Conservation (phyloP, 345 rosid species). For the Turritis glabra region DNA sequence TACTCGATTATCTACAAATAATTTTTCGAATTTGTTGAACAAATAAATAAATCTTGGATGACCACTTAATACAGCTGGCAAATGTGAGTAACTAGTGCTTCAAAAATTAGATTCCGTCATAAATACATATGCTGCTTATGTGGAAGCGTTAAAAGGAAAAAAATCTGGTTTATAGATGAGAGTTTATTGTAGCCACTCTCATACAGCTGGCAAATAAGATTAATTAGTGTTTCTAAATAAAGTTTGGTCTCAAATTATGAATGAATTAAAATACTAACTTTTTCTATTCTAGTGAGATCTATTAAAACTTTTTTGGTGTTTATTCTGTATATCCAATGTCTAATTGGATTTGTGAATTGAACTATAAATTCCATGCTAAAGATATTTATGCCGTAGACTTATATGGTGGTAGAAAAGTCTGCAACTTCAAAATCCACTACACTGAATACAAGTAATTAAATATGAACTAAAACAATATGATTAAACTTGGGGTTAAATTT, state of each 20-base stretch:
- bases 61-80: background rate
- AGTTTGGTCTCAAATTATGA: background rate
- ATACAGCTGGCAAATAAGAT: background rate
- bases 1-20: background rate
- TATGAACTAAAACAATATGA: no score
- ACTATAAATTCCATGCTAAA: background rate
- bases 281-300: background rate
- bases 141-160: background rate
- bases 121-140: background rate
- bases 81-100: background rate
- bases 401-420: background rate
- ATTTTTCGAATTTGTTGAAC: background rate
- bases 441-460: background rate
- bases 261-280: background rate
- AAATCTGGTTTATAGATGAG: slow-evolving; percentile 5
- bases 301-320: background rate
- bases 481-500: no score
- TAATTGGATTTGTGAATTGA: no score
- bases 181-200: background rate
- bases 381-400: background rate
- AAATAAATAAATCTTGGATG: background rate
- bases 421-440: background rate
- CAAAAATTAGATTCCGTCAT: background rate
- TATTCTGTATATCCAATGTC: background rate
- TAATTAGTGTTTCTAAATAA: background rate